Evolutionary conservation across 371 early-diverging fungal genomes (phyloP).

Genomic region (Mortierella polycephala): DNA sequence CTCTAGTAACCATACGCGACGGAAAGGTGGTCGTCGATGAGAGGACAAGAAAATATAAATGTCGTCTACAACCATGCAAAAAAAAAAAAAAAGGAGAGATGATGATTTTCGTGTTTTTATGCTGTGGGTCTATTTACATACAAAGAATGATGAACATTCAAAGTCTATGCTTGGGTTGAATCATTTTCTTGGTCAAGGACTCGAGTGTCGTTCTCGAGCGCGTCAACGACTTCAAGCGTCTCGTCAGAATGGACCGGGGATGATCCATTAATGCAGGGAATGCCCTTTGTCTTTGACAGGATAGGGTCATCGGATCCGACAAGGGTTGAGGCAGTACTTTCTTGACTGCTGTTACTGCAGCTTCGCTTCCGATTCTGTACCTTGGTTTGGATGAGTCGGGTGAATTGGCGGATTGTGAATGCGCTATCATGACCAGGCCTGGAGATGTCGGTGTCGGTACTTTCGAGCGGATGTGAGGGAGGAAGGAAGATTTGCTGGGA

Average conservation of each 20-base stretch:
- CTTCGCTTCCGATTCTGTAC: slow-evolving; percentile 21
- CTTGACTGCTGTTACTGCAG: slow-evolving; percentile 17
- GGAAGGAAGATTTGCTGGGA: background rate
- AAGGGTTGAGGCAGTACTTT: slow-evolving; percentile 32
- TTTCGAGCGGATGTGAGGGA: too few species aligned
- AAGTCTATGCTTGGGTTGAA: too few species aligned
- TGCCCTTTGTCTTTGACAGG: background rate
- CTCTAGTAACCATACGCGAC: slow-evolving; percentile 25
- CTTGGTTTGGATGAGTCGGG: background rate
- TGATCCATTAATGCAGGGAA: background rate
- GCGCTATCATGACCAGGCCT: background rate
- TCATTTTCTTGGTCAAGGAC: too few species aligned
- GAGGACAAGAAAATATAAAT: background rate
- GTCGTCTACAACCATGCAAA: background rate
- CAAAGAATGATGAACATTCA: too few species aligned
- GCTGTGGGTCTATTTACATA: too few species aligned
- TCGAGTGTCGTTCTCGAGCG: too few species aligned
- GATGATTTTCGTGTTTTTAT: too few species aligned
- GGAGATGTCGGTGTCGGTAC: too few species aligned
- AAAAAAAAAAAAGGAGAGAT: background rate
- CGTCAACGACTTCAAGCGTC: too few species aligned
- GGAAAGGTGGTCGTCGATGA: slow-evolving; percentile 43
- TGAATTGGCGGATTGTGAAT: background rate
- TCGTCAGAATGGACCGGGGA: too few species aligned
- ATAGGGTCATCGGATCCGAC: slow-evolving; percentile 24